Evolutionary conservation across 805 yeast genomes (phyloP).

Genomic region (Candida nitratophila): DNA sequence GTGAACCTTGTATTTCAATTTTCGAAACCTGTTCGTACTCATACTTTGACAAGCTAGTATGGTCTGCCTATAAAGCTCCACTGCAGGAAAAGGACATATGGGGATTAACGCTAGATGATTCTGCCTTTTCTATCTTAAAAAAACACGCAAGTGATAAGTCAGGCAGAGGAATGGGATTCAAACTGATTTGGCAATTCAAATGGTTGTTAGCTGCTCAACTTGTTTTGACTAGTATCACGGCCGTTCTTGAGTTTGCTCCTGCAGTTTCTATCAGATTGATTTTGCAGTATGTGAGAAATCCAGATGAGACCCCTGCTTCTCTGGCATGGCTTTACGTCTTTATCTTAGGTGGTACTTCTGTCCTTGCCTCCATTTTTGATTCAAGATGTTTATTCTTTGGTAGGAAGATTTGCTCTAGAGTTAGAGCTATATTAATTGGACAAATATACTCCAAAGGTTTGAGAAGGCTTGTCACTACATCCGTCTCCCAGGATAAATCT

Average conservation of each 20-base stretch:
- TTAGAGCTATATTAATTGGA: conserved; percentile 85
- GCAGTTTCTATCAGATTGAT: conserved; percentile 69
- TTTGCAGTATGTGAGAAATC: conserved; percentile 79
- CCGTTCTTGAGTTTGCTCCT: conserved; percentile 68
- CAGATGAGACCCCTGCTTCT: conserved; percentile 47
- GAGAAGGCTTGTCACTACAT: conserved; percentile 61
- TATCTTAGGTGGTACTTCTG: conserved; percentile 57
- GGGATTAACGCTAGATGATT: conserved; percentile 79
- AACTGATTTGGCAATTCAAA: conserved; percentile 64
- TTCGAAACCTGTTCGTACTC: conserved; percentile 58
- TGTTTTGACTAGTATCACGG: conserved; percentile 63
- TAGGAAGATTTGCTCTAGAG: conserved; percentile 85
- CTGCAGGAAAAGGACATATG: conserved; percentile 64
- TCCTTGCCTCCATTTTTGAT: conserved; percentile 60
- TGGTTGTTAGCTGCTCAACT: conserved; percentile 58
- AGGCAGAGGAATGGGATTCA: too few species aligned
- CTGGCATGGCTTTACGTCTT: conserved; percentile 87
- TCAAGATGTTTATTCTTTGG: conserved; percentile 85
- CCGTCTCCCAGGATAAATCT: too few species aligned
- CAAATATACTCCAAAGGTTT: conserved; percentile 92
- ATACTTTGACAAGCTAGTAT: conserved; percentile 70
- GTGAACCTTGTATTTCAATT: conserved; percentile 62
- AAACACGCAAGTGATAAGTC: conserved; percentile 51
- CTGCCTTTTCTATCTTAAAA: conserved; percentile 63
- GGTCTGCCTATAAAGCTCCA: conserved; percentile 52